Conservation (phyloP, 176 grass and related monocot genomes). For the Miscanthus lutarioriparius region DNA sequence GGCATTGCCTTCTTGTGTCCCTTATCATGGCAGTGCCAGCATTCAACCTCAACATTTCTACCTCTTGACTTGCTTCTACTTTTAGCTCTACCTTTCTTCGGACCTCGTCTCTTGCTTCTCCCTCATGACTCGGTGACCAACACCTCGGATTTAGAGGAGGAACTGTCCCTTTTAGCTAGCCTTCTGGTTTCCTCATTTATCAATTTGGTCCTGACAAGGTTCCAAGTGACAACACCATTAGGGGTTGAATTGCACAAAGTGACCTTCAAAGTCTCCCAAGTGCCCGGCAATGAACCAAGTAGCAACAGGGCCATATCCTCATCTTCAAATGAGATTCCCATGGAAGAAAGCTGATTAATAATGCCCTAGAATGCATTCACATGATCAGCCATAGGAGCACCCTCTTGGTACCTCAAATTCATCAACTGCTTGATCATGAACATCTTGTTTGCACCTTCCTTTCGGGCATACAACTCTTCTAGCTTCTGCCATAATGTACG, state of each 20-base stretch:
- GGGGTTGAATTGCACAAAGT: background rate
- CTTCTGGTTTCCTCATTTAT: background rate
- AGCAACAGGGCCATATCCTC: background rate
- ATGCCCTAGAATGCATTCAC: background rate
- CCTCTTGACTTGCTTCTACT: background rate
- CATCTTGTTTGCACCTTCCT: background rate
- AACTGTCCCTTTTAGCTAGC: background rate
- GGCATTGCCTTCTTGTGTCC: background rate
- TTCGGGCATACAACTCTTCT: background rate
- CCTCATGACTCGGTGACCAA: background rate
- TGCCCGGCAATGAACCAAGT: background rate
- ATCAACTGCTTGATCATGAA: background rate
- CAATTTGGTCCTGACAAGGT: background rate
- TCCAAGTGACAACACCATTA: slow-evolving; percentile 1
- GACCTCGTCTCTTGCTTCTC: background rate
- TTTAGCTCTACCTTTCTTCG: background rate
- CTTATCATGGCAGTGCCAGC: background rate
- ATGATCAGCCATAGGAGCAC: background rate
- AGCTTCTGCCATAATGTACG: background rate
- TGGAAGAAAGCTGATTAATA: background rate
- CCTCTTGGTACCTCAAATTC: background rate
- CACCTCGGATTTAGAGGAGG: background rate
- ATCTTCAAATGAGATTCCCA: background rate
- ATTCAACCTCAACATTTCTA: background rate
- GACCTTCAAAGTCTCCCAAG: background rate